Conservation (phyloP, 164 flowering plant genomes). For the Nymphaea colorata region DNA sequence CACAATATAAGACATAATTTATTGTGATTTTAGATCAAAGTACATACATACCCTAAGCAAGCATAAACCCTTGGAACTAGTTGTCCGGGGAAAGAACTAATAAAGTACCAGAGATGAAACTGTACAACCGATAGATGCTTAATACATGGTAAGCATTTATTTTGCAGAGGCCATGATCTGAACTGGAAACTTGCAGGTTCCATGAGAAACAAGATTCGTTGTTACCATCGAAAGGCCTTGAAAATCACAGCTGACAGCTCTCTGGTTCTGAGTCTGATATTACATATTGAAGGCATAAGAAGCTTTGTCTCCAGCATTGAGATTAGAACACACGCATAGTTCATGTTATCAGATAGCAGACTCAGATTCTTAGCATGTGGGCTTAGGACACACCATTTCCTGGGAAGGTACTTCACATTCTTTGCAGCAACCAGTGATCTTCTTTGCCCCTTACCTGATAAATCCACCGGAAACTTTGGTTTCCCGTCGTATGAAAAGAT, state of each 20-base stretch:
- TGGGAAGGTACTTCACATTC: conserved; percentile 22
- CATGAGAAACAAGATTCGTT: conserved; percentile 20
- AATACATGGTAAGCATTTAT: no score
- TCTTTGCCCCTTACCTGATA: conserved; percentile 19
- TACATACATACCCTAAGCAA: no score
- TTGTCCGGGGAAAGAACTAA: no score
- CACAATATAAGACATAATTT: no score
- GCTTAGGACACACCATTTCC: conserved; percentile 28
- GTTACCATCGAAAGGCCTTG: conserved; percentile 29
- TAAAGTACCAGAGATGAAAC: no score
- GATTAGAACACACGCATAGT: conserved; percentile 31
- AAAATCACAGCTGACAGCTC: conserved; percentile 25
- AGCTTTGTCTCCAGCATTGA: conserved; percentile 28
- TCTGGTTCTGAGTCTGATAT: conserved; percentile 30
- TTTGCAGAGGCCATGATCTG: conserved; percentile 16
- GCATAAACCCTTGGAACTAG: no score
- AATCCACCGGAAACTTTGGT: conserved; percentile 31
- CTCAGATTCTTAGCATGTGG: conserved; percentile 18
- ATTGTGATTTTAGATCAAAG: no score
- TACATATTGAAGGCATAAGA: conserved; percentile 44
- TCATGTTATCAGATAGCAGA: conserved; percentile 22
- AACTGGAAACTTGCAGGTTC: conserved; percentile 28
- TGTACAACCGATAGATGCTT: no score
- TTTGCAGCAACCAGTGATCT: conserved; percentile 18
- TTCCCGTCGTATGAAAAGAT: conserved; percentile 34